Percentiles rank a stretch among this genome's conserved stretches.
Evolutionary conservation across 345 rosid genomes (phyloP).

Genomic region (Ceriops zippeliana): DNA sequence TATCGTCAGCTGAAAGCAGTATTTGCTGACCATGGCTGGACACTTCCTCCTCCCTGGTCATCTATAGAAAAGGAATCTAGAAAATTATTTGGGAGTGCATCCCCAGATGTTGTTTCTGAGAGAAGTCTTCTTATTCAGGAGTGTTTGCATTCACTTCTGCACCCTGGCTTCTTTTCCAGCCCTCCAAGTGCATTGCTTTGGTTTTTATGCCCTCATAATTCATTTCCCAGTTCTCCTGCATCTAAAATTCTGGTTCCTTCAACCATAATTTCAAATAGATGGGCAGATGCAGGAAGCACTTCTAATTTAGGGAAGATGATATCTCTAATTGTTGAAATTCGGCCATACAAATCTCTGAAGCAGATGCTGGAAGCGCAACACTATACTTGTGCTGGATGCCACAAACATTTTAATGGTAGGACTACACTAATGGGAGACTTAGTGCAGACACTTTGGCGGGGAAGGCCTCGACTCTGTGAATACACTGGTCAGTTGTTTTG

Average conservation of each 20-base stretch:
- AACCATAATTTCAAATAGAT: constrained; percentile 24
- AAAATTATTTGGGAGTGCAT: constrained; percentile 76
- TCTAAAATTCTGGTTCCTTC: constrained; percentile 34
- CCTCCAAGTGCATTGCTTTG: constrained; percentile 63
- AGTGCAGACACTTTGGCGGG: constrained; percentile 81
- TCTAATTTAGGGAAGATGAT: constrained; percentile 79
- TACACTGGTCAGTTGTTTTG: constrained; percentile 90
- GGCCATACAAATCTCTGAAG: constrained; percentile 58
- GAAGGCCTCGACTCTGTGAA: constrained; percentile 85
- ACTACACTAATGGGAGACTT: constrained; percentile 66
- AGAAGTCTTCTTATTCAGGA: constrained; percentile 86
- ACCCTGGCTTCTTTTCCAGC: constrained; percentile 47
- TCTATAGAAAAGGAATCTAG: constrained; percentile 76
- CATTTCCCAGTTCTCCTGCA: constrained; percentile 45
- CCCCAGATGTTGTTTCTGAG: constrained; percentile 76
- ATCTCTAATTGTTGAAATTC: constrained; percentile 70
- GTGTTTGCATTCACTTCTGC: constrained; percentile 66
- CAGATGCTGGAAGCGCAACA: constrained; percentile 83
- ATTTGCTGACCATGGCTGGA: constrained; percentile 73
- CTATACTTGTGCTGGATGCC: constrained; percentile 91
- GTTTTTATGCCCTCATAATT: constrained; percentile 75
- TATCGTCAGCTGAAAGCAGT: constrained; percentile 72
- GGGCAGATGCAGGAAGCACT: constrained; percentile 34
- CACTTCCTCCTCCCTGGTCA: constrained; percentile 82
- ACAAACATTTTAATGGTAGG: constrained; percentile 75